Evolutionary conservation across 2,329 filamentous ascomycete species (phyloP).

Genomic region (Lizonia empirigonia): DNA sequence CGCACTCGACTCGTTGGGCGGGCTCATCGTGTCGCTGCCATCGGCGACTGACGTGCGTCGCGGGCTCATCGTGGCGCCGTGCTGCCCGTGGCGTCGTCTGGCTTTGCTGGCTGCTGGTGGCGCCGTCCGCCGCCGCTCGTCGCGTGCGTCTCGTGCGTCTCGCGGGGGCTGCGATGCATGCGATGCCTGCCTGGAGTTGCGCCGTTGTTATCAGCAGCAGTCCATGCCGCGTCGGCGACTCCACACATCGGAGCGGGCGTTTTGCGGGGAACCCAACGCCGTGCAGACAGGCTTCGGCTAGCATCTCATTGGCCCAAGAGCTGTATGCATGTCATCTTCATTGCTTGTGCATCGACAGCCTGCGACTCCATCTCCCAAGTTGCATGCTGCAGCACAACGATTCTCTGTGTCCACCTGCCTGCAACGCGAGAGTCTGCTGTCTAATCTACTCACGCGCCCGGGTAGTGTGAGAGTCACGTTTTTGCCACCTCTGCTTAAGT

Average conservation of each 20-base stretch:
- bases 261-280: slow-evolving; percentile 13
- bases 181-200: background rate
- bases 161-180: background rate
- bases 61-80: slow-evolving; percentile 9
- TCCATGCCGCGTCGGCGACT: slow-evolving; percentile 6
- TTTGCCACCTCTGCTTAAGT: too few relatives aligned
- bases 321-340: slow-evolving; percentile 5
- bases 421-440: too few relatives aligned
- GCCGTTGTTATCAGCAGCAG: background rate
- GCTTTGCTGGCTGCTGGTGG: background rate
- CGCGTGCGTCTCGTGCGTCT: too few relatives aligned
- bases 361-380: too few relatives aligned
- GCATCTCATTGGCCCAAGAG: slow-evolving; percentile 2
- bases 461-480: too few relatives aligned
- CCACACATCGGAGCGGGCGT: slow-evolving; percentile 11
- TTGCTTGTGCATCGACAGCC: background rate
- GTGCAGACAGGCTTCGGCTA: background rate
- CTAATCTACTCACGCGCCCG: too few relatives aligned
- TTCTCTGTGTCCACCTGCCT: too few relatives aligned
- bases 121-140: slow-evolving; percentile 7
- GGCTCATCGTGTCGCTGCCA: slow-evolving; percentile 45
- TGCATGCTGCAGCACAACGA: too few relatives aligned
- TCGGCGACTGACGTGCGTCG: slow-evolving; percentile 14
- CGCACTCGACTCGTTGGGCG: slow-evolving; percentile 30
- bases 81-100: background rate